Percentiles rank a stretch among this genome's conserved stretches.
These are phyloP conservation scores for Umbelopsis sp. DNA, from an alignment of 371 early-diverging fungal genomes.

Conservation along the genomic window DNA sequence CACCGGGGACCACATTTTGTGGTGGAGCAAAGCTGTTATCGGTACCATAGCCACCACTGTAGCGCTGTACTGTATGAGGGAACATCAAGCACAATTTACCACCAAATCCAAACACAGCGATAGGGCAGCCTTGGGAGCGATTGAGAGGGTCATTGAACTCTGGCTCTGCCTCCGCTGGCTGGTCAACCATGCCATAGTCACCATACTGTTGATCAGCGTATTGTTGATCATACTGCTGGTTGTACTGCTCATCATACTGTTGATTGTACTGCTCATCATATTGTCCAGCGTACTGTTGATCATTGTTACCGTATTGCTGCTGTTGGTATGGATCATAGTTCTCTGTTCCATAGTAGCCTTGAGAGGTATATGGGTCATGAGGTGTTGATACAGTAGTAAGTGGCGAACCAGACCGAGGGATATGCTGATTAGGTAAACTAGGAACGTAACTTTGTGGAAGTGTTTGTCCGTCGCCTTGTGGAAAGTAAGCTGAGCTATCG, in stretches of 20 bases:
- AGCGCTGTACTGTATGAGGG: conserved; percentile 75
- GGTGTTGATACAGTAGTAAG: conserved; percentile 7
- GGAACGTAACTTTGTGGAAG: conserved; percentile 22
- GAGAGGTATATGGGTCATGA: conserved; percentile 1
- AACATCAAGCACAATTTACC: conserved; percentile 80
- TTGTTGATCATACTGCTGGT: conserved; percentile 14
- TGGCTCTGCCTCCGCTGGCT: conserved; percentile 31
- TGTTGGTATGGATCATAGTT: background rate
- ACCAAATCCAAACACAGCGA: conserved; percentile 87
- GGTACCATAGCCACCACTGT: conserved; percentile 43
- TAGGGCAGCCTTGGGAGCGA: conserved; percentile 69
- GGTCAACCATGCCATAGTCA: conserved; percentile 25
- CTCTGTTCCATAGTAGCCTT: conserved; percentile 2
- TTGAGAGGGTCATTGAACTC: conserved; percentile 65
- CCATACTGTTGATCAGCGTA: conserved; percentile 19
- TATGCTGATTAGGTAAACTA: conserved; percentile 22
- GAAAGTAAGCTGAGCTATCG: background rate
- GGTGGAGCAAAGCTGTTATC: conserved; percentile 38
- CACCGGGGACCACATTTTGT: conserved; percentile 62
- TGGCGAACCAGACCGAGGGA: conserved; percentile 9
- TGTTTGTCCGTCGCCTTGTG: background rate
- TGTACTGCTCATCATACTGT: conserved; percentile 19
- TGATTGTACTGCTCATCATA: conserved; percentile 22
- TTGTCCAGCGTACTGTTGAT: conserved; percentile 19
- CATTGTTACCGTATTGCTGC: conserved; percentile 1